Evolutionary conservation across 2,329 filamentous ascomycete species (phyloP), one percentile per base, ranked within the genome.

Genomic region (Didymella exigua): DNA sequence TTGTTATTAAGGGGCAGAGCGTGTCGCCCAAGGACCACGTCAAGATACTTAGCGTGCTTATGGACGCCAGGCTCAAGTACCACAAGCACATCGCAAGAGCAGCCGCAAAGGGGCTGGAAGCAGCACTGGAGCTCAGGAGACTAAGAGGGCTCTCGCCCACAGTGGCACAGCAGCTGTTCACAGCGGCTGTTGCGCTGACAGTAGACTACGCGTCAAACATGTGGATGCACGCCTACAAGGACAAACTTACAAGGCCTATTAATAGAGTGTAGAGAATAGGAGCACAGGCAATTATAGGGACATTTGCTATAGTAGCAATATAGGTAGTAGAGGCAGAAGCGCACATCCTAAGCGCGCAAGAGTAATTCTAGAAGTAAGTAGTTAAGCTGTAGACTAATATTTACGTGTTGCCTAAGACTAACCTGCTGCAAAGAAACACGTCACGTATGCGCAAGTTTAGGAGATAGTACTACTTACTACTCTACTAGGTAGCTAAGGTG

Each of bases 11-110:
- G 27, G 27, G 27, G 27, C 27, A 29, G 27, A 29, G 27, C 27
- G 27, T 29, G 27, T 23, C 41, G 33, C 50, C 50, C 21, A 58
- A 52, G 18, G 45, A 55, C 40, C 45, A 55, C 37, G 52, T 56
- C 29, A 61, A 61, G 48, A 51, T 61, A 49, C 58, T 59, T 13
- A 43, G 58, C 27, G 58, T 61, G 31, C 34, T 53, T 16, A 51
- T 61, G 26, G 52, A 61, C 49, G 45, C 56, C 18, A 45, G 46
- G 21, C 56, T 61, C n/a, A 51, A 53, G 48, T 60, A 57, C 54
- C 44, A 53, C 29, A 49, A 57, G 45, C 54, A 57, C 49, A 57
- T 57, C 26, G 54, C 44, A 34, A 53, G 54, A 27, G 54, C 54
- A 45, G 54, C 54, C 26, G 37, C 54, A 23, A 57, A 57, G 54